Base-by-base conservation (phyloP, 805 yeast species). In the Ogataea dorogensis region DNA sequence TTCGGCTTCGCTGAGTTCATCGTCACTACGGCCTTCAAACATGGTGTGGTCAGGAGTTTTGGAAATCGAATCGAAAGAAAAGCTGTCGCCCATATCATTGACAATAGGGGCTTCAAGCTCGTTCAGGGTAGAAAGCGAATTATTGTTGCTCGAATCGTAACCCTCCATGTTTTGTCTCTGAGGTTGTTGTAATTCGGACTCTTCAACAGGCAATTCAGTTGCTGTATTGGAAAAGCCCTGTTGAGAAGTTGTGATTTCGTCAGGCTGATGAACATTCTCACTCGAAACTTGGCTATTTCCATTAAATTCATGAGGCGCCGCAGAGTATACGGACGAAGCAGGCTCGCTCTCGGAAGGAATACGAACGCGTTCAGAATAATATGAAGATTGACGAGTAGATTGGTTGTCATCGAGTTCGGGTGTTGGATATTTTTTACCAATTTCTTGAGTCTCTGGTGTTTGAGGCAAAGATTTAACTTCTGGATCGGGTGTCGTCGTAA, bases 141-240 rank as follows among this genome's bases (percentile, higher is more conserved):
- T 30, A 29, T 25, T 40, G n/a, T 12, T 19, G 31, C 28, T 21
- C 2, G 30, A n/a, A 9, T 21, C 26, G 18, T 24, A 20, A 4
- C 31, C 28, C 7, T 26, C 29, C 12, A 18, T 6, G 12, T 12
- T 5, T 11, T 9, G 8, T 6, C 5, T 8, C 11, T 15, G 17
- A 14, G 35, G 40, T 13, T 28, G 22, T 14, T 25, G 17, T 12
- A 25, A 4, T n/a, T 17, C 28, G 9, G 20, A 10, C 11, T 30
- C 31, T 13, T 28, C 35, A n/a, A 18, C 17, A 8, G 53, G 53
- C 17, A 66, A 55, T 36, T 66, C 68, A 0, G 65, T 53, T 1
- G 71, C 71, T 2, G 71, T 65, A 10, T 61, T 64, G 48, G 54
- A 66, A 3, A 61, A 56, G 21, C 65, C 70, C 5, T 44, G 40